Evolutionary conservation across 352 stramenopile genomes (phyloP), one percentile per base, ranked within the genome.

Genomic region (Phytophthora pinifolia): DNA sequence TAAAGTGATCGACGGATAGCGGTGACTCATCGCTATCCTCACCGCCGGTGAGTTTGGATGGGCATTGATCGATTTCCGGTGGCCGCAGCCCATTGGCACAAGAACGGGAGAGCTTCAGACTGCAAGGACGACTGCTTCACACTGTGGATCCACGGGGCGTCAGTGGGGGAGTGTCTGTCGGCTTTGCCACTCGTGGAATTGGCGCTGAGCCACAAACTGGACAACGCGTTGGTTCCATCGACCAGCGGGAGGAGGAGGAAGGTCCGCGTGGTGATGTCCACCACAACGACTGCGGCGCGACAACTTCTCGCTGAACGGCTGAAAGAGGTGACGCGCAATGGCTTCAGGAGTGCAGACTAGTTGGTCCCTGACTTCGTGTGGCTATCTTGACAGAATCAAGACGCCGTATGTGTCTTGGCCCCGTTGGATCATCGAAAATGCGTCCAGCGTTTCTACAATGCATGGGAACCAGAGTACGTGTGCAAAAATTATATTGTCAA

Each of bases 101-200:
- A 49, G 29, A 32, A 63, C 29, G 8, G 27, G 8, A 14, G 27
- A 1, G n/a, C 6, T 37, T 17, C 25, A 36, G 34, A 9, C 2
- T 17, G 0, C 1, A 50, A 33, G 9, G 46, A 32, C 36, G 30
- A 46, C 1, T 55, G 14, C 9, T 71, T 77, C n/a, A 83, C 67
- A 7, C 34, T 86, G 14, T 92, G 82, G 82, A 84, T 92, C 60
- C 82, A 92, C 45, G 77, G 77, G 13, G 82, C 82, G 9, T 92
- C 82, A 0, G 77, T 89, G 22, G 82, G 82, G 9, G 82, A 92
- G 57, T 89, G 77, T 49, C 54, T 92, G 27, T 89, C 77, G 6
- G 79, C 65, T 33, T 57, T 92, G 18, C 79, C 82, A 6, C 42
- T 92, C 17, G 70, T 92, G 51, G 67, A 85, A 29, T 63, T 84